Evolutionary conservation across 1,284 basidiomycete genomes (phyloP).

Genomic region (Marasmius fiardii): DNA sequence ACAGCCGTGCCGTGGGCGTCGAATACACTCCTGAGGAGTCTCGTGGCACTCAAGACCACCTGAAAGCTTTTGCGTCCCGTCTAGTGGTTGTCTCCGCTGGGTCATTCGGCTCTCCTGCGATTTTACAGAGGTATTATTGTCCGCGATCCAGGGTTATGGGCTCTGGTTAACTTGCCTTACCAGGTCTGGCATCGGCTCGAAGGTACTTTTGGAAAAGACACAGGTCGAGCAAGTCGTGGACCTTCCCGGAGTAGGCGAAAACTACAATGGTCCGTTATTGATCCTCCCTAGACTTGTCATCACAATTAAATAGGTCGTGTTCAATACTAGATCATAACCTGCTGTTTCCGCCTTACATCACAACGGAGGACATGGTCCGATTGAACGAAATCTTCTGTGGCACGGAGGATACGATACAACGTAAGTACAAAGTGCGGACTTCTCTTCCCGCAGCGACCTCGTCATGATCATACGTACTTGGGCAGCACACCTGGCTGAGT

Average conservation of each 20-base stretch:
- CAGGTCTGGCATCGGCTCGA: constrained; percentile 44
- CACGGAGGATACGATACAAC: constrained; percentile 28
- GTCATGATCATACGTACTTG: too few species aligned
- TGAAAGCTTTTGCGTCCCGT: constrained; percentile 34
- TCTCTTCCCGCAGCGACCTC: not conserved
- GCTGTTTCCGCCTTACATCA: constrained; percentile 31
- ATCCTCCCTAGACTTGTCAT: not conserved
- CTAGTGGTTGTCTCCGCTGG: constrained; percentile 50
- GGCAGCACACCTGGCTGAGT: constrained; percentile 38
- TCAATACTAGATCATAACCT: constrained; percentile 40
- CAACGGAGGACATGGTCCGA: constrained; percentile 36
- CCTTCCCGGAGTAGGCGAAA: constrained; percentile 18
- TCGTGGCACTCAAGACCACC: constrained; percentile 8
- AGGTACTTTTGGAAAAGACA: constrained; percentile 34
- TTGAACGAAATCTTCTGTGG: constrained; percentile 40
- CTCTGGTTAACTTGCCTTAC: not conserved
- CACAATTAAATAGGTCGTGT: not conserved
- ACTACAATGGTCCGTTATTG: constrained; percentile 12
- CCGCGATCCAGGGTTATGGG: not conserved
- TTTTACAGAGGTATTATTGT: constrained; percentile 40
- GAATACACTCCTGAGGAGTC: constrained; percentile 43
- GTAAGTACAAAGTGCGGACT: constrained; percentile 17
- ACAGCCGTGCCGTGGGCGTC: constrained; percentile 50
- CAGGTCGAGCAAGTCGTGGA: constrained; percentile 26
- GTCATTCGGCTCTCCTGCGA: constrained; percentile 50